phyloP scores from a whole-genome alignment of 2,329 filamentous ascomycete species.

The Whalleya microplaca region DNA sequence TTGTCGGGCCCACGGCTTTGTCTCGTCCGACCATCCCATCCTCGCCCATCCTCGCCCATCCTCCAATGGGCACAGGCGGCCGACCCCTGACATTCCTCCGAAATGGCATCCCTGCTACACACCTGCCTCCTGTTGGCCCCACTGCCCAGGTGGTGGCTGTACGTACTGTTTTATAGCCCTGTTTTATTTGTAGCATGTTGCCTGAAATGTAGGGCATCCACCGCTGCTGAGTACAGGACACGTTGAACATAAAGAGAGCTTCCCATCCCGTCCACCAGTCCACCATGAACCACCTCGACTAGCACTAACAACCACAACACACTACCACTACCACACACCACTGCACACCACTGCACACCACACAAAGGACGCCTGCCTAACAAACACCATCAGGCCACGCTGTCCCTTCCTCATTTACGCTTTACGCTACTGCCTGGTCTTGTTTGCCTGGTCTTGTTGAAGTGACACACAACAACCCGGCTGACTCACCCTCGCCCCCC shows the following conservation, averaged over 20 bases:
- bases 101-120: conserved; percentile 13
- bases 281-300: neutral
- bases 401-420: conserved; percentile 19
- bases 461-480: conserved; percentile 15
- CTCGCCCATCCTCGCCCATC: no score
- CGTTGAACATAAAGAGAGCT: conserved; percentile 31
- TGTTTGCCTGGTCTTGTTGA: no score
- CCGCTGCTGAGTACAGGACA: conserved; percentile 14
- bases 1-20: neutral
- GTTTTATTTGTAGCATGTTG: neutral
- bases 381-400: conserved; percentile 9
- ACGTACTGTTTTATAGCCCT: neutral
- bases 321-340: neutral
- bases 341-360: conserved; percentile 5
- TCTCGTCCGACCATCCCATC: neutral
- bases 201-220: neutral
- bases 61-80: no score
- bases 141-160: neutral
- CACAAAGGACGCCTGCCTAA: conserved; percentile 1
- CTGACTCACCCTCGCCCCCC: conserved; percentile 24
- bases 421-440: conserved; percentile 1
- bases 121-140: conserved; percentile 11
- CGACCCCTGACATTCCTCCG: conserved; percentile 22
- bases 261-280: conserved; percentile 11
- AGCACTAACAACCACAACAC: conserved; percentile 3